phyloP scores from a whole-genome alignment of 495 filamentous ascomycete species.

The Lepidopterella palustris region DNA sequence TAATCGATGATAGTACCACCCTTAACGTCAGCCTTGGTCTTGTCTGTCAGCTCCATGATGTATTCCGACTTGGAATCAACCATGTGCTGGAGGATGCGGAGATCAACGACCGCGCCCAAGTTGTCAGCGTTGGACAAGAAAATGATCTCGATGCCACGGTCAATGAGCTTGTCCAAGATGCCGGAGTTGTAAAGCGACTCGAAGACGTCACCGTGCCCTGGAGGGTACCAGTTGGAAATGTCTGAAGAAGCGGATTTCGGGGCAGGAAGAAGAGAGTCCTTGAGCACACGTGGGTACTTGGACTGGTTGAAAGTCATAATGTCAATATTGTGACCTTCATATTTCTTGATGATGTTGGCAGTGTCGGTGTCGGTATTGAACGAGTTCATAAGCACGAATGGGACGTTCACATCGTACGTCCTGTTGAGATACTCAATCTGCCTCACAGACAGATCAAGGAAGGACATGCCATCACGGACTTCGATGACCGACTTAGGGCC shows the following conservation, averaged over 20 bases:
- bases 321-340: conserved; percentile 99
- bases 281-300: conserved; percentile 91
- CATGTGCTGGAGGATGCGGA: conserved; percentile 98
- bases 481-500: conserved; percentile 99
- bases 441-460: conserved; percentile 96
- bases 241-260: conserved; percentile 83
- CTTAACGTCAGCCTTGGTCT: conserved; percentile 99
- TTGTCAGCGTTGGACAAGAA: conserved; percentile 99
- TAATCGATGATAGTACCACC: conserved; percentile 99
- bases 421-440: conserved; percentile 99
- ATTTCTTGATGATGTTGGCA: conserved; percentile 99
- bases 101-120: conserved; percentile 93
- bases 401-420: conserved; percentile 93
- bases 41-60: conserved; percentile 99
- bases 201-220: conserved; percentile 98
- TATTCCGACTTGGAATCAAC: conserved; percentile 91
- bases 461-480: conserved; percentile 99
- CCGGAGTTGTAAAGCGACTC: conserved; percentile 99
- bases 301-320: conserved; percentile 99
- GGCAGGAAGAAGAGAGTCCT: conserved; percentile 94
- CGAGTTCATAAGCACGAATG: conserved; percentile 99
- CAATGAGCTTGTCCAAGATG: conserved; percentile 90
- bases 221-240: conserved; percentile 97
- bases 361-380: conserved; percentile 99
- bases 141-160: conserved; percentile 91